These are phyloP conservation scores for Raffaelea ambrosiae DNA, from an alignment of 2,329 filamentous ascomycete genomes.

Conservation along the genomic window DNA sequence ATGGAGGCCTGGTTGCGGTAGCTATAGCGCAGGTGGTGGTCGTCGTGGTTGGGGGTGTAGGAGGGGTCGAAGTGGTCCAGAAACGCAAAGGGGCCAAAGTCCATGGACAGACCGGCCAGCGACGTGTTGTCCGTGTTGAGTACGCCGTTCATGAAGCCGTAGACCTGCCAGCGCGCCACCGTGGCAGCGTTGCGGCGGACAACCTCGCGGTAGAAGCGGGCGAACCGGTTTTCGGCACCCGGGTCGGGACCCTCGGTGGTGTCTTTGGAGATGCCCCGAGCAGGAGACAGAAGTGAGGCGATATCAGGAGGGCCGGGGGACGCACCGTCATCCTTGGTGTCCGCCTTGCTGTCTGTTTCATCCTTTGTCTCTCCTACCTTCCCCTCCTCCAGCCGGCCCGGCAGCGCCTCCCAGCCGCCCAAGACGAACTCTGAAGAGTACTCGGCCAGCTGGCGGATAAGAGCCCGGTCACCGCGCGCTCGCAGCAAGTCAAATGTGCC, in stretches of 20 bases:
- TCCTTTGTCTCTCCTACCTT: too few relatives aligned
- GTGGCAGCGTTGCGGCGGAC: conserved; percentile 76
- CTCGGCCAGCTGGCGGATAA: conserved; percentile 66
- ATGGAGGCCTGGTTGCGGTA: conserved; percentile 93
- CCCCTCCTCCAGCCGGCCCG: conserved; percentile 48
- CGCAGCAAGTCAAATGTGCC: conserved; percentile 95
- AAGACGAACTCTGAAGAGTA: conserved; percentile 87
- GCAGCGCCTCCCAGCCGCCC: conserved; percentile 77
- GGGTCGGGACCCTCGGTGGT: conserved; percentile 15
- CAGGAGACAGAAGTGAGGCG: conserved; percentile 1
- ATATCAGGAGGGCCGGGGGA: too few relatives aligned
- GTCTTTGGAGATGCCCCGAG: conserved; percentile 16
- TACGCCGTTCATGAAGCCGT: conserved; percentile 98
- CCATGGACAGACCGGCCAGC: conserved; percentile 77
- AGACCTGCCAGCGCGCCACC: conserved; percentile 92
- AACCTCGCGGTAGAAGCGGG: conserved; percentile 80
- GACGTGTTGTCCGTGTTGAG: conserved; percentile 98
- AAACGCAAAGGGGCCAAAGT: conserved; percentile 96
- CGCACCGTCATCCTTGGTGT: too few relatives aligned
- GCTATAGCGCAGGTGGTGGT: conserved; percentile 75
- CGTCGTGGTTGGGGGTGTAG: conserved; percentile 97
- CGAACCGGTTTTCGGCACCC: conserved; percentile 74
- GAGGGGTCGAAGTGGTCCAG: conserved; percentile 92
- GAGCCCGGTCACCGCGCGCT: conserved; percentile 65
- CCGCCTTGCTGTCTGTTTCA: too few relatives aligned